phyloP scores from a whole-genome alignment of 257 asterid species.

The Nicotiana otophora region DNA sequence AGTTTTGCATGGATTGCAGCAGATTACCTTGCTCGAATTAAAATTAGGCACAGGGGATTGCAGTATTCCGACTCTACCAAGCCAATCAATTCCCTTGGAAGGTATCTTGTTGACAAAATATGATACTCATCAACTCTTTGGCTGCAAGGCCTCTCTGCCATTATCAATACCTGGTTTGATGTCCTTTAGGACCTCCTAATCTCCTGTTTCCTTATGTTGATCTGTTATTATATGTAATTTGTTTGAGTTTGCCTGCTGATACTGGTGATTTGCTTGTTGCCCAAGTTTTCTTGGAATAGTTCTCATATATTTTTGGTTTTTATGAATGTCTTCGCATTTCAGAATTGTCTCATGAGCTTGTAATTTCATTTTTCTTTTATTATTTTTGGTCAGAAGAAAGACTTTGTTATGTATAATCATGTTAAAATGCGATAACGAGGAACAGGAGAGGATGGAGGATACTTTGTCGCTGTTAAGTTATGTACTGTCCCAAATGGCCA shows the following conservation, averaged over 20 bases:
- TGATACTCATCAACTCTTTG: constrained; percentile 22
- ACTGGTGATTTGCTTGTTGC: neutral
- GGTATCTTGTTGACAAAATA: constrained; percentile 66
- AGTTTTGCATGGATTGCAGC: constrained; percentile 98
- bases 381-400: neutral
- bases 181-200: neutral
- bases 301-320: neutral
- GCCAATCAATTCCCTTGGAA: constrained; percentile 66
- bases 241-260: neutral
- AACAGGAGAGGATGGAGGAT: neutral
- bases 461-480: neutral
- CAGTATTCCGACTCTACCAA: constrained; percentile 31
- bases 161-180: neutral
- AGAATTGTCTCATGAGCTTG: neutral
- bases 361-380: neutral
- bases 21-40: constrained; percentile 77
- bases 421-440: neutral
- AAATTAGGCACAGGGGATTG: constrained; percentile 42
- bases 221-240: neutral
- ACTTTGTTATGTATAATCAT: neutral
- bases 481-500: neutral
- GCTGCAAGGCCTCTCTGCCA: constrained; percentile 20
- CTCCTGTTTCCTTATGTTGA: neutral
- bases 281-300: neutral
- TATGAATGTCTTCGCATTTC: neutral